Percentiles rank a stretch among this genome's conserved stretches.
phyloP scores from a whole-genome alignment of 2,329 filamentous ascomycete genomes.

The Knufia fluminis region DNA sequence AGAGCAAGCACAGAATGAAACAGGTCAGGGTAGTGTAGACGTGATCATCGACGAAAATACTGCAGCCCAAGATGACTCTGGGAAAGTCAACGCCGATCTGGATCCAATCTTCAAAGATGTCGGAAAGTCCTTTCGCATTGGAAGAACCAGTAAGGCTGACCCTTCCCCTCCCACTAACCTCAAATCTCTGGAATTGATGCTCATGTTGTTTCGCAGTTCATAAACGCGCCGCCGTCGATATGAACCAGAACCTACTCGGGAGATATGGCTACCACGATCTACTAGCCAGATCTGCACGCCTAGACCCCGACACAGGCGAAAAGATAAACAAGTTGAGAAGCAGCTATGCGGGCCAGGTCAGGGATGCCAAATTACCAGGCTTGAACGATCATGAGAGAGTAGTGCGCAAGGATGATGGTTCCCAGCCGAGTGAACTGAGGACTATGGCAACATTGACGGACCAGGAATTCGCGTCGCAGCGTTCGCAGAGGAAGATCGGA shows the following conservation, averaged over 20 bases:
- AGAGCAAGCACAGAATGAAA: conserved; percentile 4
- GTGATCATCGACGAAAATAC: background rate
- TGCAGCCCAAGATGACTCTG: background rate
- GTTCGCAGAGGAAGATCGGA: conserved; percentile 39
- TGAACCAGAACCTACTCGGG: conserved; percentile 49
- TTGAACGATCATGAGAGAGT: conserved; percentile 41
- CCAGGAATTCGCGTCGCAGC: conserved; percentile 43
- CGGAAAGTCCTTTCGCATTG: conserved; percentile 39
- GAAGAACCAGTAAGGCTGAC: conserved; percentile 43
- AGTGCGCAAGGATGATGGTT: conserved; percentile 25
- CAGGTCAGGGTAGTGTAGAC: too few relatives aligned
- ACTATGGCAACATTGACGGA: conserved; percentile 31
- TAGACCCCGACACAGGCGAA: conserved; percentile 53
- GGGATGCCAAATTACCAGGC: conserved; percentile 37
- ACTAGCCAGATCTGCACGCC: conserved; percentile 49
- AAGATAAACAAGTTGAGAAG: conserved; percentile 55
- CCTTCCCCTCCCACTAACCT: conserved; percentile 29
- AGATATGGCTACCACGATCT: conserved; percentile 49
- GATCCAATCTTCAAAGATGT: conserved; percentile 39
- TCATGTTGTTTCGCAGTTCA: conserved; percentile 30
- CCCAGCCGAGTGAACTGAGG: conserved; percentile 27
- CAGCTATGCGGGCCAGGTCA: conserved; percentile 44
- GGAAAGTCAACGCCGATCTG: conserved; percentile 25
- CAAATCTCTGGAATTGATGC: conserved; percentile 4
- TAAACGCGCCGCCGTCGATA: conserved; percentile 46